Base-by-base conservation (phyloP, 768 basidiomycete species). In the Boletales sp. region DNA sequence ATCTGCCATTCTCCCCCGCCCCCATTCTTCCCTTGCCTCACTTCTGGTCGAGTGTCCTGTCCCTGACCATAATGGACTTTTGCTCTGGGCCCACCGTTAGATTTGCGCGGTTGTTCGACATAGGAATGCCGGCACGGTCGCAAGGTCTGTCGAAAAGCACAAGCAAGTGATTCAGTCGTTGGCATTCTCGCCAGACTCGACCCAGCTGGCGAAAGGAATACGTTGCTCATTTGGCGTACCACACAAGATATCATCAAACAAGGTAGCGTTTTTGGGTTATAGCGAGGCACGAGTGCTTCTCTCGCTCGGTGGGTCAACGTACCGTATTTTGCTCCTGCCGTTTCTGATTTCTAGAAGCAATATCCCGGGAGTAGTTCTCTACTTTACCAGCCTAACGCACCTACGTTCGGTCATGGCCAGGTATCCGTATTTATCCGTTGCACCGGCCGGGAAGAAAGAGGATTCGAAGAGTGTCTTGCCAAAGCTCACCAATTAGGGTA, bases 321-420 rank as follows among this genome's bases (percentile, higher is more conserved):
- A 17, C n/a, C 5, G 21, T 35, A 31, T 18, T 38, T 35, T 19
- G 17, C 29, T 27, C 34, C 30, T 31, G 9, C 24, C 38, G 8
- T 30, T 44, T 24, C 45, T 57, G 39, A 61, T 18, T 34, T 32
- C 5, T 35, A 2, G 31, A 54, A 94, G 94, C 49, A 97, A 95
- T 62, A 83, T 97, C 5, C 94, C 94, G 1, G 94, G 94, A 5
- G 88, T 97, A 17, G 92, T 93, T 4, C 67, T 94, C 43, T 97
- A 97, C 72, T 88, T 97, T 75, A 91, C 94, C 5, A 74, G 83
- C 38, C 73, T 97, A 42, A 92, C 86, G 15, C 84, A 91, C 55
- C 73, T 94, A 36, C 85, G 94, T n/a, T 74, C 80, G 7, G 54
- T 81, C 35, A 82, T 97, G 77, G 83, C 92, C 1, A 78, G 67